These are phyloP conservation scores for Celoporthe dispersa DNA, from an alignment of 2,329 filamentous ascomycete species.

Conservation along the genomic window DNA sequence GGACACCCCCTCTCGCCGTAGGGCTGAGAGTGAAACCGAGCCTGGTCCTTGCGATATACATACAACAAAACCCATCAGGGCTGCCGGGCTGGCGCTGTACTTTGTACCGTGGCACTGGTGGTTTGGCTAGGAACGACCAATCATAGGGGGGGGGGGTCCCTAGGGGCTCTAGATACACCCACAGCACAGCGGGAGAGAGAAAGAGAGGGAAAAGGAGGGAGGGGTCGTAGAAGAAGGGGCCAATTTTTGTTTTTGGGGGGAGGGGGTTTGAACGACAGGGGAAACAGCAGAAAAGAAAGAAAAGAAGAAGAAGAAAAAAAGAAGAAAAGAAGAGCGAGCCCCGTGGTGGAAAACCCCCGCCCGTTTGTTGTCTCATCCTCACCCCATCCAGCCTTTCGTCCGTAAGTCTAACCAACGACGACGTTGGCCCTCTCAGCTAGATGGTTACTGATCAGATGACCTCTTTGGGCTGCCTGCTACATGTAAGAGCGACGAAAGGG, in stretches of 20 bases:
- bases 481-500: not conserved
- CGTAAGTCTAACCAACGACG: not conserved
- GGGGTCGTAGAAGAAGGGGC: too few relatives aligned
- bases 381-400: not conserved
- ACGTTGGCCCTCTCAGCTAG: not conserved
- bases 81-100: not conserved
- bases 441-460: constrained; percentile 1
- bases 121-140: not conserved
- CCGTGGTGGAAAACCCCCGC: too few relatives aligned
- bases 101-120: not conserved
- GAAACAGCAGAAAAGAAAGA: too few relatives aligned
- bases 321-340: not conserved
- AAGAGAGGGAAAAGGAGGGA: too few relatives aligned
- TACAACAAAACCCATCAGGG: not conserved
- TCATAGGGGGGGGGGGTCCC: not conserved
- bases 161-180: not conserved
- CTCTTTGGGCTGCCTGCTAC: not conserved
- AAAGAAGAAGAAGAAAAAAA: too few relatives aligned
- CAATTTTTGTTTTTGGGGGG: too few relatives aligned
- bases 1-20: constrained; percentile 4
- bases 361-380: not conserved
- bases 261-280: too few relatives aligned
- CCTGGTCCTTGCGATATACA: constrained; percentile 2
- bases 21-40: constrained; percentile 18
- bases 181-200: not conserved